phyloP scores from a whole-genome alignment of 495 filamentous ascomycete species.

The Trichoderma reesei region DNA sequence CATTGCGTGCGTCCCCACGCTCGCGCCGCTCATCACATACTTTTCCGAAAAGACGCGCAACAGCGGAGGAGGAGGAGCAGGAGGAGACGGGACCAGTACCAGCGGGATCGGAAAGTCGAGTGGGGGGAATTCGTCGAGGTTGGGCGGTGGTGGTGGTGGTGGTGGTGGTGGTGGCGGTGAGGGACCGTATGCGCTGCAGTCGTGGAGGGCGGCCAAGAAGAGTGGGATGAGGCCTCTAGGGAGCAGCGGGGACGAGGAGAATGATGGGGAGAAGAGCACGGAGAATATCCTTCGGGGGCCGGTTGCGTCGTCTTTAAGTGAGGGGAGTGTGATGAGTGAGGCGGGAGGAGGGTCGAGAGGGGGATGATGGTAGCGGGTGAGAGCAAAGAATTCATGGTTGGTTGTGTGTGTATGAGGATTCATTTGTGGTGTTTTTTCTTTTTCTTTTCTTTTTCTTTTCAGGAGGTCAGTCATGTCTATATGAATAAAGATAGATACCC shows the following conservation, averaged over 20 bases:
- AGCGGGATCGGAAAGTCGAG: background rate
- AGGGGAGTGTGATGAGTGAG: background rate
- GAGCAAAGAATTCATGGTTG: background rate
- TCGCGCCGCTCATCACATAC: conserved; percentile 39
- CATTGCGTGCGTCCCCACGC: conserved; percentile 38
- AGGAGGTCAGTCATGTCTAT: background rate
- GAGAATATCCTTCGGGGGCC: conserved; percentile 3
- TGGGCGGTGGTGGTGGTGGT: too few species aligned
- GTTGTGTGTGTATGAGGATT: background rate
- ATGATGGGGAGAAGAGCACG: background rate
- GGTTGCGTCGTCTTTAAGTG: background rate
- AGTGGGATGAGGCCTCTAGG: conserved; percentile 14
- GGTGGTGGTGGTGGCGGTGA: too few species aligned
- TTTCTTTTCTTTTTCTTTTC: background rate
- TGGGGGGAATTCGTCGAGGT: conserved; percentile 38
- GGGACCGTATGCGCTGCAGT: conserved; percentile 17
- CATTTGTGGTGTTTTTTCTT: background rate
- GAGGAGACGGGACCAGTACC: too few species aligned
- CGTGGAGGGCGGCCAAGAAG: conserved; percentile 15
- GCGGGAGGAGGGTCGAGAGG: background rate
- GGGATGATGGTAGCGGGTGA: background rate
- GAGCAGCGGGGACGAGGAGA: conserved; percentile 10
- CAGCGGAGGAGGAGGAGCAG: background rate
- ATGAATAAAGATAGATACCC: too few species aligned
- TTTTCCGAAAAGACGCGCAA: conserved; percentile 22